A percentile compares a stretch with the other conserved stretches of the same genome.
Evolutionary conservation across 139 green algal species (phyloP).

Genomic region (Tetraselmis chui): DNA sequence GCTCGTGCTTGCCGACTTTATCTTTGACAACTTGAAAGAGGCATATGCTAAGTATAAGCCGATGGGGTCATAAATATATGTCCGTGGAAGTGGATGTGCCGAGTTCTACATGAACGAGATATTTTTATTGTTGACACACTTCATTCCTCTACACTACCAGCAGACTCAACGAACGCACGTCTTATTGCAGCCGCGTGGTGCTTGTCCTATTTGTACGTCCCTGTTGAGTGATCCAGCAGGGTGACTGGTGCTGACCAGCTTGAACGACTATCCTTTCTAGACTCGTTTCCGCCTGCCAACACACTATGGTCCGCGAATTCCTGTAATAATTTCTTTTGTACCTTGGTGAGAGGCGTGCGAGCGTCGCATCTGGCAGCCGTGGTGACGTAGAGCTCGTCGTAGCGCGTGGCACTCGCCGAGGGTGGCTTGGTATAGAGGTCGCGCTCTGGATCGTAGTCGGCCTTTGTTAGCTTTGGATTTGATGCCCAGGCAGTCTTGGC

Average conservation of each 20-base stretch:
- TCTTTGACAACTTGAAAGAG: conserved; percentile 87
- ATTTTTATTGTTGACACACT: too few species aligned
- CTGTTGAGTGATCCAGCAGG: neutral
- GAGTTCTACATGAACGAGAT: too few species aligned
- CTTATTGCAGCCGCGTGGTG: too few species aligned
- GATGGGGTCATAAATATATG: neutral
- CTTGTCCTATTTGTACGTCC: neutral
- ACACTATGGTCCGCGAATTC: neutral
- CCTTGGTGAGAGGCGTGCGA: neutral
- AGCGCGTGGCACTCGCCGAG: neutral
- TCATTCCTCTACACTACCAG: too few species aligned
- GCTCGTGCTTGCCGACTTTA: conserved; percentile 78
- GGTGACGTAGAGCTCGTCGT: neutral
- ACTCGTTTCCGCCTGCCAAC: neutral
- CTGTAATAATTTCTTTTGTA: neutral
- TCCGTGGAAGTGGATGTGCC: too few species aligned
- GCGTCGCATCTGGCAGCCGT: neutral
- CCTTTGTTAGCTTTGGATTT: neutral
- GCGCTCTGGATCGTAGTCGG: neutral
- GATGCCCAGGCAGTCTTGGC: neutral
- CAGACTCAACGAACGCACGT: too few species aligned
- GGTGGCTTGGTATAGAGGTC: neutral
- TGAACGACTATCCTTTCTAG: neutral
- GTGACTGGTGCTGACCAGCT: neutral
- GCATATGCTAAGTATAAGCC: conserved; percentile 28